Percentiles rank a stretch among this genome's conserved stretches.
Evolutionary conservation across 805 yeast genomes (phyloP).

Genomic region (Candida parachauliodes): DNA sequence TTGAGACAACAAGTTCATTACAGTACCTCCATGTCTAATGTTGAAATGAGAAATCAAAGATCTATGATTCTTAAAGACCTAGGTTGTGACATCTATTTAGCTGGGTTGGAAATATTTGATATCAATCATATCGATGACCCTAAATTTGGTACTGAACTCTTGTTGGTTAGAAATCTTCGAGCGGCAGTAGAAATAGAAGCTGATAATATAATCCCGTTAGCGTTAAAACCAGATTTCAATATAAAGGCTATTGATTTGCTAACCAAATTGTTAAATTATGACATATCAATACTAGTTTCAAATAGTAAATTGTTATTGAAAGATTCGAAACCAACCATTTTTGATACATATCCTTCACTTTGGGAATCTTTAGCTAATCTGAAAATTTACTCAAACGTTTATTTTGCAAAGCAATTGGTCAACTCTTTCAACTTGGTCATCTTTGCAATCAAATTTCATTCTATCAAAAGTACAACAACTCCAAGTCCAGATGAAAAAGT

Average conservation of each 20-base stretch:
- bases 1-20: slow-evolving; percentile 6
- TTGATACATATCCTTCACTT: slow-evolving; percentile 30
- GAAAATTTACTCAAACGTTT: slow-evolving; percentile 5
- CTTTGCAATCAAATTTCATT: slow-evolving; percentile 16
- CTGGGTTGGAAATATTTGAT: slow-evolving; percentile 2
- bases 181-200: slow-evolving; percentile 45
- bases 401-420: slow-evolving; percentile 15
- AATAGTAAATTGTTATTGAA: slow-evolving; percentile 19
- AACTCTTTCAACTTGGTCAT: slow-evolving; percentile 11
- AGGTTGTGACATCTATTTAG: slow-evolving; percentile 4
- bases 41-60: slow-evolving; percentile 5
- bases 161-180: slow-evolving; percentile 46
- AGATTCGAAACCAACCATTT: slow-evolving; percentile 22
- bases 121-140: slow-evolving; percentile 14
- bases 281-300: slow-evolving; percentile 36
- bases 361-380: slow-evolving; percentile 19
- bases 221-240: slow-evolving; percentile 14
- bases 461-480: slow-evolving; percentile 17
- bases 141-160: slow-evolving; percentile 30
- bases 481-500: slow-evolving; percentile 10
- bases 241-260: slow-evolving; percentile 31
- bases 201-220: slow-evolving; percentile 22
- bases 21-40: not conserved
- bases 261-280: slow-evolving; percentile 42
- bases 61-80: slow-evolving; percentile 4